Evolutionary conservation across 2,329 filamentous ascomycete species (phyloP).

Genomic region (Verticillium tricorpus): DNA sequence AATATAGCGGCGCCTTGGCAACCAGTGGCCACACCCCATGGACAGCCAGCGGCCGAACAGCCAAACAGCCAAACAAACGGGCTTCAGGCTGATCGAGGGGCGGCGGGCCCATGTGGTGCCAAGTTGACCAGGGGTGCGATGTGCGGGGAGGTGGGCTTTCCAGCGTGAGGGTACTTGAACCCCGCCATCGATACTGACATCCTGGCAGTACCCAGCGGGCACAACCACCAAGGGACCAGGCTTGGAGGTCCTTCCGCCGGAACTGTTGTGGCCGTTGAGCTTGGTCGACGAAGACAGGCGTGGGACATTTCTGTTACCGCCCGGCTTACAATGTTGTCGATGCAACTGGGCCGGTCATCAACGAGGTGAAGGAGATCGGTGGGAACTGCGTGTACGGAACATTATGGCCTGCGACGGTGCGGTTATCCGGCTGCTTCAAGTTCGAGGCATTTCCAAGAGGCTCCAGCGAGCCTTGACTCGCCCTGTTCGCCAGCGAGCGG

Average conservation of each 20-base stretch:
- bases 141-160: background rate
- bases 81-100: background rate
- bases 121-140: background rate
- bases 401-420: background rate
- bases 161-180: background rate
- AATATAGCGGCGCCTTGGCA: background rate
- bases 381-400: background rate
- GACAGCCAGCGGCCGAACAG: background rate
- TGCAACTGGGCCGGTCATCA: background rate
- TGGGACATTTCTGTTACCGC: background rate
- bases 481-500: background rate
- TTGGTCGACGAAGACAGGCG: background rate
- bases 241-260: background rate
- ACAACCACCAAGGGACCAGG: background rate
- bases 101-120: background rate
- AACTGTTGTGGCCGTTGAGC: too few relatives aligned
- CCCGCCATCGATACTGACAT: background rate
- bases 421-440: background rate
- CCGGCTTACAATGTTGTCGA: background rate
- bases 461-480: background rate
- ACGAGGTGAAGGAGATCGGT: background rate
- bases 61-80: background rate
- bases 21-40: background rate
- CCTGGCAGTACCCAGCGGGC: background rate
- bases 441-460: background rate